These are phyloP conservation scores for Monoraphidium neglectum DNA, from an alignment of 139 green algal genomes.

Conservation along the genomic window DNA sequence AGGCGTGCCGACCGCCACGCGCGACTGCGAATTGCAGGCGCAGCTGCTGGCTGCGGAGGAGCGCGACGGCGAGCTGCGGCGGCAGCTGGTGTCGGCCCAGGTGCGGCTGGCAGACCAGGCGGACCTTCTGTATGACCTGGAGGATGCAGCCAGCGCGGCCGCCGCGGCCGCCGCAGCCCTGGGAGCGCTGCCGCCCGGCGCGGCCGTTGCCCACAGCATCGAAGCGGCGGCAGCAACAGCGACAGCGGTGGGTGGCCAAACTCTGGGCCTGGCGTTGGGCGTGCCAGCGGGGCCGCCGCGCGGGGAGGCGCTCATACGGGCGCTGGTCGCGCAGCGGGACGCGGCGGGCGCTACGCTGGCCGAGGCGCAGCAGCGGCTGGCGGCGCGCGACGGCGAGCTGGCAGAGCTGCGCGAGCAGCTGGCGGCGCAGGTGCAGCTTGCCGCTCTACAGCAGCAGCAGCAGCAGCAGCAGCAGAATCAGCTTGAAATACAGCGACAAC, in stretches of 20 bases:
- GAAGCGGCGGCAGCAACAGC: neutral
- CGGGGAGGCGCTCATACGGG: neutral
- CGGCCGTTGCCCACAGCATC: neutral
- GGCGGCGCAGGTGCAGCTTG: neutral
- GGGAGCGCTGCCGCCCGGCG: neutral
- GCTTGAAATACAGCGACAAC: neutral
- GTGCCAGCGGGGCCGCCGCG: neutral
- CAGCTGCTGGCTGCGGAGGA: slow-evolving; percentile 44
- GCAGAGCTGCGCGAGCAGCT: neutral
- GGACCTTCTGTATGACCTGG: neutral
- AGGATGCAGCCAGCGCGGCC: neutral
- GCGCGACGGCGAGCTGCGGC: slow-evolving; percentile 46
- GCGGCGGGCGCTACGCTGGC: slow-evolving; percentile 26
- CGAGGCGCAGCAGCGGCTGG: slow-evolving; percentile 7
- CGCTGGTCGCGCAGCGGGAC: slow-evolving; percentile 29
- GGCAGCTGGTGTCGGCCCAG: slow-evolving; percentile 40
- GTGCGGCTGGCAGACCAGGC: slow-evolving; percentile 32
- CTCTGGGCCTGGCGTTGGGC: neutral
- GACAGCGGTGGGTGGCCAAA: too few relatives aligned
- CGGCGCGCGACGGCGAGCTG: slow-evolving; percentile 3
- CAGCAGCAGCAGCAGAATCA: slow-evolving; percentile 8
- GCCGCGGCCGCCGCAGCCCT: neutral
- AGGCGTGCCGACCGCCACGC: too few relatives aligned
- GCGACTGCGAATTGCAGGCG: too few relatives aligned
- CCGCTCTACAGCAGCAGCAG: neutral